Base-by-base conservation (phyloP, 345 rosid genomes). In the Arabis hirsuta region DNA sequence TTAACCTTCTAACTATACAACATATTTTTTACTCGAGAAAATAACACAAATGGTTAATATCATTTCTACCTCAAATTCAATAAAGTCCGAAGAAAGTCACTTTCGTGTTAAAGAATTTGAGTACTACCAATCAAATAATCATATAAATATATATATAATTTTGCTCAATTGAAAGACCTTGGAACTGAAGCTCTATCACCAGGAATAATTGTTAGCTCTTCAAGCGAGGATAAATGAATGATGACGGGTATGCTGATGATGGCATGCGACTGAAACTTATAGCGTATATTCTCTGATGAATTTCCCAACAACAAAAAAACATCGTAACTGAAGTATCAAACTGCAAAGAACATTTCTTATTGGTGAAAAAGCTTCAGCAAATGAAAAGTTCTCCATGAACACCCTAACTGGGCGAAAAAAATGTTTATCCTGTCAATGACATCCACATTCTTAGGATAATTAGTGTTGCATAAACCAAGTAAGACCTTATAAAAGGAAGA, bases 321-420 rank as follows among this genome's bases (percentile, higher is more conserved):
- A 24, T 9, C 51, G 61, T 61, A 55, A 66, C 14, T 78, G 32
- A 26, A 59, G 38, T 41, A 59, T 74, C 68, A 32, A 27, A 66
- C 13, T 39, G 50, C 7, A 60, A 13, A 67, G 5, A 62, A 46
- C 50, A 32, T 55, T 67, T 9, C 47, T 69, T 64, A 41, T 7
- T 54, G 9, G 7, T 13, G 53, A 53, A 57, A 72, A 71, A 2
- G 29, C 32, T 11, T 72, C 2, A 27, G 29, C 50, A 74, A 52
- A 64, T 51, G 50, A 74, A 59, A 74, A 58, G 31, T 48, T 77
- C 75, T 91, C 98, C 97, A 88, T 91, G 82, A 91, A 94, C 71
- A 84, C 96, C 77, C 97, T 89, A 78, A 91, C 97, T 1, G 92
- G 85, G 64, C 96, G 97, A n/a, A n/a, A 76, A 94, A 91, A 71